phyloP scores from a whole-genome alignment of 345 rosid genomes.

The Syzygium jambos region DNA sequence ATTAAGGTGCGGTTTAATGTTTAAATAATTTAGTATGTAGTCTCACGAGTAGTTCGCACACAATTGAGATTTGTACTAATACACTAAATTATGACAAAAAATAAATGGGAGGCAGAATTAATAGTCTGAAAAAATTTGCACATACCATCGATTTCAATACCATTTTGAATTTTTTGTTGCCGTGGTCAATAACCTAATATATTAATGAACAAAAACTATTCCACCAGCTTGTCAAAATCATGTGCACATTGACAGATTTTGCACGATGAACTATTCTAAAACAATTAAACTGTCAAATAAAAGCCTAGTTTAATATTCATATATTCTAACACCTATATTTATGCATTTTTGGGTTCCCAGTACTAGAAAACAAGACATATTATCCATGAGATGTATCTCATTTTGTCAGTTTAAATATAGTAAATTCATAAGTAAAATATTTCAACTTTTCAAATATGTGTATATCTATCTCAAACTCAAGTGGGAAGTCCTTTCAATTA shows the following conservation, averaged over 20 bases:
- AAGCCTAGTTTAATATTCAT: neutral
- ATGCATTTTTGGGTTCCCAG: neutral
- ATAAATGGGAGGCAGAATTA: neutral
- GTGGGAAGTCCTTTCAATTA: neutral
- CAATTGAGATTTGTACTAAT: neutral
- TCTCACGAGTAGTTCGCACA: neutral
- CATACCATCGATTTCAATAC: neutral
- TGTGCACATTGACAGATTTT: neutral
- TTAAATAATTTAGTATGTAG: neutral
- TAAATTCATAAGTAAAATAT: neutral
- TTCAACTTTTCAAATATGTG: neutral
- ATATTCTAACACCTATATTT: neutral
- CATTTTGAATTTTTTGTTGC: neutral
- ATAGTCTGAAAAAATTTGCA: neutral
- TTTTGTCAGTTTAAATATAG: neutral
- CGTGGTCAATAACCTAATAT: neutral
- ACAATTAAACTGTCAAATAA: neutral
- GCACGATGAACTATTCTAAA: neutral
- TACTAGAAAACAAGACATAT: neutral
- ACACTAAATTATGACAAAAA: neutral
- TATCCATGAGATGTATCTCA: neutral
- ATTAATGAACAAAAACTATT: neutral
- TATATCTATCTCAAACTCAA: neutral
- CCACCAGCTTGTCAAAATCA: neutral
- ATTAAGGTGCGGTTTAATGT: neutral